These are phyloP conservation scores for Inga laurina DNA, from an alignment of 306 rosid genomes.

Conservation along the genomic window DNA sequence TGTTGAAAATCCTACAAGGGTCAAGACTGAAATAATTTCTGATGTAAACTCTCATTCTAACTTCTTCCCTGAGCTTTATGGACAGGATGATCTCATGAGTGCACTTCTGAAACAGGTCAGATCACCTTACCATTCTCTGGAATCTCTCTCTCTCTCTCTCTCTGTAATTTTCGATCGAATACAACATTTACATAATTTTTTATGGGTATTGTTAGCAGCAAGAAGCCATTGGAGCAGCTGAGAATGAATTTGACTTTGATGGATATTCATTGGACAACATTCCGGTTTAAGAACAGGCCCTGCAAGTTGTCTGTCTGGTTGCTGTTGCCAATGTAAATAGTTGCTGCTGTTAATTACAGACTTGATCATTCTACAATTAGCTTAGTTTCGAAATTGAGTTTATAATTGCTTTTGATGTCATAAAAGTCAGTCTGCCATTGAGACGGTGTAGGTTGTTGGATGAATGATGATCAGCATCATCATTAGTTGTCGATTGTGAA, in stretches of 20 bases:
- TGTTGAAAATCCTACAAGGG: constrained; percentile 52
- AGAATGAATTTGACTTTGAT: constrained; percentile 77
- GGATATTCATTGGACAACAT: constrained; percentile 84
- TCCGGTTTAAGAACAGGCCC: constrained; percentile 56
- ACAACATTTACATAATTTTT: not conserved
- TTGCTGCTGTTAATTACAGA: constrained; percentile 54
- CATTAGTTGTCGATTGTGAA: constrained; percentile 19
- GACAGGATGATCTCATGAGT: constrained; percentile 94
- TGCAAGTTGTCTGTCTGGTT: constrained; percentile 33
- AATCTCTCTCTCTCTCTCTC: no score
- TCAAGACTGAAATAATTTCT: constrained; percentile 59
- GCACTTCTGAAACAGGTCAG: constrained; percentile 91
- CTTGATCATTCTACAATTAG: constrained; percentile 46
- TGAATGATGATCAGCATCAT: constrained; percentile 31
- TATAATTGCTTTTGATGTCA: constrained; percentile 41
- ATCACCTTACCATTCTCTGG: constrained; percentile 18
- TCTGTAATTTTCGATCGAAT: not conserved
- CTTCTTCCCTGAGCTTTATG: constrained; percentile 61
- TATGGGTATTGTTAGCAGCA: constrained; percentile 55
- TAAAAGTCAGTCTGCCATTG: constrained; percentile 36
- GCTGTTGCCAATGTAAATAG: constrained; percentile 63
- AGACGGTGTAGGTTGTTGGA: constrained; percentile 17
- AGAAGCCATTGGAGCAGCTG: constrained; percentile 58
- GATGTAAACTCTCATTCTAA: constrained; percentile 42
- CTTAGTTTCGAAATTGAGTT: constrained; percentile 31